A percentile compares a stretch with the other conserved stretches of the same genome.
Conservation (phyloP, 257 asterid genomes). For the Parsonsia alboflavescens region DNA sequence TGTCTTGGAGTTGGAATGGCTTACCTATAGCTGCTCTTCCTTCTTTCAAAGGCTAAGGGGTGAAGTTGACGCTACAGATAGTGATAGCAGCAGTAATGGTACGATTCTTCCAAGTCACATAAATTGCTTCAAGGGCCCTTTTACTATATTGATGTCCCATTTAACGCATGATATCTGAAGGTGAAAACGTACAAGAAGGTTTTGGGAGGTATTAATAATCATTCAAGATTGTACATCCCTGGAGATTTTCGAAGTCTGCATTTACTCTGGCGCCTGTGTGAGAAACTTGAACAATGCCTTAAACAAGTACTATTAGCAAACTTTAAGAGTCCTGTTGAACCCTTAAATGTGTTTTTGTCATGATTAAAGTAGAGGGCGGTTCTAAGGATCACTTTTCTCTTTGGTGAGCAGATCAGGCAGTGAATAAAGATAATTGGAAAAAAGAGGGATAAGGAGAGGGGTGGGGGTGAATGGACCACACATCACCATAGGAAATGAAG, state of each 20-base stretch:
- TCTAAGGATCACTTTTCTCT: not conserved
- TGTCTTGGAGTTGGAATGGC: slow-evolving; percentile 8
- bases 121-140: not conserved
- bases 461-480: not conserved
- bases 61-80: slow-evolving; percentile 13
- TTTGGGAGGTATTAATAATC: not conserved
- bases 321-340: no score
- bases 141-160: not conserved
- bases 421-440: not conserved
- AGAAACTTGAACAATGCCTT: not conserved
- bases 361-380: not conserved
- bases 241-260: not conserved
- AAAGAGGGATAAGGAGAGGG: not conserved
- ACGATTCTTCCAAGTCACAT: not conserved
- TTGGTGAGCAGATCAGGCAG: not conserved
- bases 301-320: not conserved
- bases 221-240: not conserved
- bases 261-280: not conserved
- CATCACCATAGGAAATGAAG: not conserved
- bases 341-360: not conserved
- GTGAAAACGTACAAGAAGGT: not conserved
- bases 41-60: not conserved
- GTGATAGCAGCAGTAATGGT: not conserved
- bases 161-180: not conserved
- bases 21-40: not conserved